Base-by-base conservation (phyloP, 2,329 filamentous ascomycete species). In the Hymenoscyphus albidus region DNA sequence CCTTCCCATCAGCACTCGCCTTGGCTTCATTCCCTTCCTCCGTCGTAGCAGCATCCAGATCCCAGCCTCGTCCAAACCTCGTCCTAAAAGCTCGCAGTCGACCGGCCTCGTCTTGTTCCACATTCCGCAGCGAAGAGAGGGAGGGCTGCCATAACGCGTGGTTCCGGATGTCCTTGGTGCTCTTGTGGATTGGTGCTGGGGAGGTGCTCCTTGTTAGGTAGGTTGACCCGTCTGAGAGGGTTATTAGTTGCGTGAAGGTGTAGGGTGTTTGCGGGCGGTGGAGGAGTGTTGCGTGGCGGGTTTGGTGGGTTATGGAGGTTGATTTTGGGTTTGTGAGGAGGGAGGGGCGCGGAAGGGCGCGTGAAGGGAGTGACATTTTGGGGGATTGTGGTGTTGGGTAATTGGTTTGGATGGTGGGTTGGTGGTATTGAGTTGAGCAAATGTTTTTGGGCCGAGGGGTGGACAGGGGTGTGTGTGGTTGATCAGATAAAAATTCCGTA, bases 101-200 rank as follows among this genome's bases (percentile, higher is more conserved):
- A 18, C 95, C 95, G 2, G 95, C 94, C 83, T 98, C 95, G 77
- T 99, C 95, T 68, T 96, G 88, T 80, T 99, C 95, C 64, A 97
- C 84, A 77, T 95, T 97, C 76, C 89, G 81, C 73, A 99, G 82
- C 67, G 90, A 89, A 78, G 88, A 87, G 70, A 90, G 88, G 65
- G 83, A 88, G 0, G 95, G 95, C 77, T 98, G 95, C 95, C 95
- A 99, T 62, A 97, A 79, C 1, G 91, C 81, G 73, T 91, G 89
- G 82, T 98, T 99, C 73, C 92, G 88, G 56, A 89, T 91, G 80
- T 99, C 95, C 79, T 96, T 96, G 66, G 80, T 80, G 64, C 81
- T 80, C 65, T 81, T 81, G 79, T 86, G 84, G 58, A 90, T 77
- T 2, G 84, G 82, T 42, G 78, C 70, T 0, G 92, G 91, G 12